Conservation (phyloP, 768 basidiomycete genomes). For the Cystoderma amianthinum region DNA sequence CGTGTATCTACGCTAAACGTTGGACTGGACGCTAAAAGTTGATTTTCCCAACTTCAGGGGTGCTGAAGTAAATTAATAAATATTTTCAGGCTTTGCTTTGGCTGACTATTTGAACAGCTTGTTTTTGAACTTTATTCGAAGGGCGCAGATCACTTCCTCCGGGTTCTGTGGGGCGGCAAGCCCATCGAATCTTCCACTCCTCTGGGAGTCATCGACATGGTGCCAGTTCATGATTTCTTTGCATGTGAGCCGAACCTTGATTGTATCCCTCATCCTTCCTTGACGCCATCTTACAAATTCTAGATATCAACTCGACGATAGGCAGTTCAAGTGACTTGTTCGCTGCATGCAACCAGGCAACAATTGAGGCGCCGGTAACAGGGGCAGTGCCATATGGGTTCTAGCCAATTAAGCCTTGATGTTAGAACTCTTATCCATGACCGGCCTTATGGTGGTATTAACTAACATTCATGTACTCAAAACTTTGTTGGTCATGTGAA, state of each 20-base stretch:
- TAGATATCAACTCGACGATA: conserved; percentile 3
- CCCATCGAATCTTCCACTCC: conserved; percentile 42
- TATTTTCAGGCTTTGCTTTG: not conserved
- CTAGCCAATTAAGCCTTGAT: too few species aligned
- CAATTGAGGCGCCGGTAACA: too few species aligned
- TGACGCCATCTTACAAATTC: not conserved
- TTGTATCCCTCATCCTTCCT: not conserved
- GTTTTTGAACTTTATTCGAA: conserved; percentile 38
- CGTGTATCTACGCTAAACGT: too few species aligned
- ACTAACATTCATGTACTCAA: too few species aligned
- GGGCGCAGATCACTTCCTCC: conserved; percentile 21
- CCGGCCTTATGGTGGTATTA: too few species aligned
- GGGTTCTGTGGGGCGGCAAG: conserved; percentile 46
- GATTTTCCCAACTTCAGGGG: conserved; percentile 23
- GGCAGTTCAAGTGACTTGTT: not conserved
- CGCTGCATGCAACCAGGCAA: not conserved
- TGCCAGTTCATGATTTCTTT: conserved; percentile 33
- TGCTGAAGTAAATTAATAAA: conserved; percentile 28
- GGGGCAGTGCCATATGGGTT: too few species aligned
- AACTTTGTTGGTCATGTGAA: too few species aligned
- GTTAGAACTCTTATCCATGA: too few species aligned
- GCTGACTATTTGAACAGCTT: conserved; percentile 14
- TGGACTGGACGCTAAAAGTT: too few species aligned
- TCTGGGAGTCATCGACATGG: conserved; percentile 38
- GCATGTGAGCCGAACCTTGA: conserved; percentile 24